Conservation (phyloP, 163 green algal species). For the Volvox carteri region DNA sequence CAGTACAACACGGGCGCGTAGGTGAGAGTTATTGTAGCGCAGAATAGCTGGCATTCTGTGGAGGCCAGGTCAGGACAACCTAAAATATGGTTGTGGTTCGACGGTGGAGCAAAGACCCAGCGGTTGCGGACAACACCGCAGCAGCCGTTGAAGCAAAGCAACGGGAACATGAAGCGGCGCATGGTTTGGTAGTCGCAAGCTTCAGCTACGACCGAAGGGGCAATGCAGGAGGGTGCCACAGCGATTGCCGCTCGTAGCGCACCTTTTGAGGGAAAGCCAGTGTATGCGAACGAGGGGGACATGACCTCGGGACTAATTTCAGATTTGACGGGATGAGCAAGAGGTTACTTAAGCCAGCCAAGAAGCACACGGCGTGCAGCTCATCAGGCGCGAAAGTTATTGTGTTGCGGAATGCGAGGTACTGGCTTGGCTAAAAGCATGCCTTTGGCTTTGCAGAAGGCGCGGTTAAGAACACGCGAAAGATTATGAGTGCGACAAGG, state of each 20-base stretch:
- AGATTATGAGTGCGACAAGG: too few species aligned
- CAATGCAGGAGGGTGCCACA: not conserved
- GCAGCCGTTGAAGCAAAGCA: not conserved
- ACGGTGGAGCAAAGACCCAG: not conserved
- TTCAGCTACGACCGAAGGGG: not conserved
- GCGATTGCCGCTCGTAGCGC: not conserved
- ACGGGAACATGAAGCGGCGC: not conserved
- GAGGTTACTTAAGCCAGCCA: not conserved
- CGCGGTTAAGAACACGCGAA: not conserved
- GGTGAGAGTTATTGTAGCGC: not conserved
- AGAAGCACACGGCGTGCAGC: not conserved
- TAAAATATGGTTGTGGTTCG: not conserved
- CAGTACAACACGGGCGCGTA: constrained; percentile 43
- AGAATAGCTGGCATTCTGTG: not conserved
- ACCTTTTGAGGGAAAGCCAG: not conserved
- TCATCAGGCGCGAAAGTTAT: not conserved
- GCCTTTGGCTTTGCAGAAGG: constrained; percentile 12
- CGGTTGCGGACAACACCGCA: too few species aligned
- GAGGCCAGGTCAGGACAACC: not conserved
- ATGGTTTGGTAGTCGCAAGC: not conserved
- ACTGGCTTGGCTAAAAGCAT: constrained; percentile 8
- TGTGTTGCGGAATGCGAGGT: not conserved
- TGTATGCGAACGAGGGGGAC: not conserved
- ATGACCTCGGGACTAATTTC: not conserved
- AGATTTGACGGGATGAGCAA: not conserved